Base-by-base conservation (phyloP, 2,329 filamentous ascomycete genomes). In the Talaromyces amestolkiae region DNA sequence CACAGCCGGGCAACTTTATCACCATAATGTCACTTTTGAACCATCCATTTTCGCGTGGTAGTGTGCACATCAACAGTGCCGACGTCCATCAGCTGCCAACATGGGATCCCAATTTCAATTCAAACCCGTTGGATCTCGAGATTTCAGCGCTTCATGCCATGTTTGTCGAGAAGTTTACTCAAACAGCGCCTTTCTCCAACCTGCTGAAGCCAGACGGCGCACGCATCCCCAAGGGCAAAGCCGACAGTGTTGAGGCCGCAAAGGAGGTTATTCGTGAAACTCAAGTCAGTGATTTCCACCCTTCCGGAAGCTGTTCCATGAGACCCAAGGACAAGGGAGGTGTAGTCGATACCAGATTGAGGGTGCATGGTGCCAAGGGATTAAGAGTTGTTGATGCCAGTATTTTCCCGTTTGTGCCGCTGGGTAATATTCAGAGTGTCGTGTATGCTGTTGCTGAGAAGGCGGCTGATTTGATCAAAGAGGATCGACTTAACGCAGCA, bases 301-400 rank as follows among this genome's bases (percentile, higher is more conserved):
- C 72, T 1, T 61, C 68, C 2, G 74, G 73, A 0, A 75, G 76
- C 0, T 74, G 72, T 43, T 72, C 72, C 6, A 80, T 80, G 77
- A 69, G 71, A 49, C 70, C 72, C 10, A 67, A 61, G 6, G 70
- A 73, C 19, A 58, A 64, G 3, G 74, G 72, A 3, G 76, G 75
- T 0, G 76, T 78, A 4, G 73, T 80, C 0, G 71, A 74, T 66
- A 63, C 70, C 11, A 67, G 73, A 6, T 60, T 74, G 56, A 68
- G 43, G 58, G 75, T 76, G 2, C 74, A 77, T 60, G 76, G 76
- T 7, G 71, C 75, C 0, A 59, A 67, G 2, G 73, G 73, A 0
- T 72, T 90, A 59, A 78, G 87, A 33, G 87, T 89, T 2, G 87
- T 89, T 0, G 87, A 89, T 76, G 75, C 76, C 2, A 76, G 74